Percentiles rank a stretch among this genome's conserved stretches.
phyloP scores from a whole-genome alignment of 2,329 filamentous ascomycete genomes.

The Cytospora mali region DNA sequence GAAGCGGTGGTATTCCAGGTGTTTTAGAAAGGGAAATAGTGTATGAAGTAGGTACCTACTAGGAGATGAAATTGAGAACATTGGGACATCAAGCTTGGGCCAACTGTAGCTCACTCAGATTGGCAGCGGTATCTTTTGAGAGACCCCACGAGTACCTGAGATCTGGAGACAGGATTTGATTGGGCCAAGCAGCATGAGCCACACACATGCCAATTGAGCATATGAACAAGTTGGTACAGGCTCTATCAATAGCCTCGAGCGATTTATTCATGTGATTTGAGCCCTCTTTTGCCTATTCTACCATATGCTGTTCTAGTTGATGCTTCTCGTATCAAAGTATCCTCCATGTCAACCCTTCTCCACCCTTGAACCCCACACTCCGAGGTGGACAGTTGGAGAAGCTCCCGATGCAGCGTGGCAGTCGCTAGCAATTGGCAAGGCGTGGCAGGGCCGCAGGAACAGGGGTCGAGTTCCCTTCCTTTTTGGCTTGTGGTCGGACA shows the following conservation, averaged over 20 bases:
- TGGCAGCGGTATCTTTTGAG: not conserved
- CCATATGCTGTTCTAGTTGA: not conserved
- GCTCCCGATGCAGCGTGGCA: slow-evolving; percentile 12
- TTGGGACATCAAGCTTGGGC: not conserved
- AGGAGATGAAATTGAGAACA: not conserved
- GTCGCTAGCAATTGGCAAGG: not conserved
- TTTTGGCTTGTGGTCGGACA: not conserved
- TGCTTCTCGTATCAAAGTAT: slow-evolving; percentile 2
- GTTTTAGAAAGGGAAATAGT: not conserved
- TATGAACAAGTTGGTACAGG: not conserved
- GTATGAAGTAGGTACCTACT: not conserved
- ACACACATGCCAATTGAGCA: not conserved
- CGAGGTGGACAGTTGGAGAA: slow-evolving; percentile 20
- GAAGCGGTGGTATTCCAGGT: not conserved
- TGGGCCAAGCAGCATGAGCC: not conserved
- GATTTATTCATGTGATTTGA: not conserved
- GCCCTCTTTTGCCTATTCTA: not conserved
- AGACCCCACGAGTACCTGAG: not conserved
- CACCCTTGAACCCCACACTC: slow-evolving; percentile 15
- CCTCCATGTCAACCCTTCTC: not conserved
- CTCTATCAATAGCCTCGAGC: not conserved
- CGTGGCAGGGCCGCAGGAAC: not conserved
- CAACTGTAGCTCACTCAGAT: not conserved
- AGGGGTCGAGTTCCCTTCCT: slow-evolving; percentile 12
- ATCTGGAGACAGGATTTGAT: not conserved